Base-by-base conservation (phyloP, 2,329 filamentous ascomycete genomes). In the Phaeophleospora eucalypticola region DNA sequence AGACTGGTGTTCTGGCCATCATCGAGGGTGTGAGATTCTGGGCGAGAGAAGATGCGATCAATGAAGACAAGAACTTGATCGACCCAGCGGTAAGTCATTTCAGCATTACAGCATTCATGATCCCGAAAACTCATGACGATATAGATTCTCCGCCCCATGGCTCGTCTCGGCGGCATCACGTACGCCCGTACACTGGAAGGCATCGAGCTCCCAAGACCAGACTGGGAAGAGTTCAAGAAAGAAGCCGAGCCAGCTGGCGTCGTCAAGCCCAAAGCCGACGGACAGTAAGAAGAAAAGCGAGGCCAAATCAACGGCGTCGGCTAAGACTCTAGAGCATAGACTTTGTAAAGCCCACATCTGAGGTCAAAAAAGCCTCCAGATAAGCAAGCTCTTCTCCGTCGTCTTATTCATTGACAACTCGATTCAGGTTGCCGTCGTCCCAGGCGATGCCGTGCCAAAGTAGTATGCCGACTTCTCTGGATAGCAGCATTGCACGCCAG, bases 1-100 rank as follows among this genome's bases (percentile, higher is more conserved):
- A 83, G 73, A 84, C 84, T 1, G 82, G 84, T 1, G 83, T 85
- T 3, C 62, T 95, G 53, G 85, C 80, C 1, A 78, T 95, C 27
- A 74, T 96, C 10, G 89, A 96, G 70, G 91, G 89, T 0, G 83
- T 86, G 27, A 77, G 84, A 20, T 95, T 96, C 64, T 96, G 90
- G 89, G 89, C 83, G 2, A 73, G 90, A 43, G 88, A 94, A 65
- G 91, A 96, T 69, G 89, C 89, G 2, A 72, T 95, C 51, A 87
- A 95, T 58, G 81, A 87, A 63, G 83, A 89, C 7, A 78, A 75
- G 61, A 88, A 82, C 56, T 59, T 87, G 35, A 74, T 97, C 47
- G 86, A 94, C 66, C 81, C 87, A 9, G 77, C 71, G 43, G 80
- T 84, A 64, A 70, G 78, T 32, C n/a, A n/a, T n/a, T n/a, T n/a